These are phyloP conservation scores for Amborella trichopoda DNA, from an alignment of 164 flowering plant genomes.

Conservation along the genomic window DNA sequence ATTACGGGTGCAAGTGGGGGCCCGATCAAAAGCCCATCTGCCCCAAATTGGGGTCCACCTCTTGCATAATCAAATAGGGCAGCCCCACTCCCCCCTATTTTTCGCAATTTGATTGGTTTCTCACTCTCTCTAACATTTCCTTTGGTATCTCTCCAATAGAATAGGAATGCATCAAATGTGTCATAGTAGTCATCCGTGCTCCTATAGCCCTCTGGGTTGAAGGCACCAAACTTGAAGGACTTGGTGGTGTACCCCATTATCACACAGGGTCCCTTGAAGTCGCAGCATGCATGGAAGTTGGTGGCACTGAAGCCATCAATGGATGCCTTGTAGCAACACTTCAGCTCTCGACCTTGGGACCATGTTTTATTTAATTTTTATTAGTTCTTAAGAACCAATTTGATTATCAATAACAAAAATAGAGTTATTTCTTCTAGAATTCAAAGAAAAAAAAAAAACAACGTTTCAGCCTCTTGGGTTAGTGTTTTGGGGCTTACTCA, in stretches of 20 bases:
- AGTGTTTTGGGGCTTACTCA: too few species aligned
- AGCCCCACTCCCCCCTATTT: slow-evolving; percentile 94
- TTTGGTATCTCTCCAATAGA: slow-evolving; percentile 45
- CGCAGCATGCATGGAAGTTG: slow-evolving; percentile 52
- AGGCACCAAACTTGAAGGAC: slow-evolving; percentile 84
- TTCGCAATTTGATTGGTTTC: slow-evolving; percentile 50
- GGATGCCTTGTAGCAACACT: slow-evolving; percentile 80
- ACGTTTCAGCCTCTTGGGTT: too few species aligned
- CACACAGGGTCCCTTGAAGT: slow-evolving; percentile 90
- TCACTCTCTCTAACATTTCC: slow-evolving; percentile 1
- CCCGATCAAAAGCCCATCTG: slow-evolving; percentile 90
- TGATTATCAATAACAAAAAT: not conserved
- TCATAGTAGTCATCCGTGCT: slow-evolving; percentile 89
- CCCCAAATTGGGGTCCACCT: slow-evolving; percentile 90
- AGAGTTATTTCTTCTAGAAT: not conserved
- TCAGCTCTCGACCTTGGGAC: slow-evolving; percentile 62
- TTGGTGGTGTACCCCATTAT: slow-evolving; percentile 69
- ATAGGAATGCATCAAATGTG: slow-evolving; percentile 79
- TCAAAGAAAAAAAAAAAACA: not conserved
- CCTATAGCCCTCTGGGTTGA: slow-evolving; percentile 84
- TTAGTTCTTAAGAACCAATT: not conserved
- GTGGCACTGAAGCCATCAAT: slow-evolving; percentile 78
- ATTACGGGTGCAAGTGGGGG: slow-evolving; percentile 86
- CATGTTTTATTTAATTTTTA: not conserved
- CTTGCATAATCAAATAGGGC: slow-evolving; percentile 93